Percentiles rank a stretch among this genome's conserved stretches.
These are phyloP conservation scores for Dictyophora rubrovolvata DNA, from an alignment of 768 basidiomycete genomes.

Conservation along the genomic window DNA sequence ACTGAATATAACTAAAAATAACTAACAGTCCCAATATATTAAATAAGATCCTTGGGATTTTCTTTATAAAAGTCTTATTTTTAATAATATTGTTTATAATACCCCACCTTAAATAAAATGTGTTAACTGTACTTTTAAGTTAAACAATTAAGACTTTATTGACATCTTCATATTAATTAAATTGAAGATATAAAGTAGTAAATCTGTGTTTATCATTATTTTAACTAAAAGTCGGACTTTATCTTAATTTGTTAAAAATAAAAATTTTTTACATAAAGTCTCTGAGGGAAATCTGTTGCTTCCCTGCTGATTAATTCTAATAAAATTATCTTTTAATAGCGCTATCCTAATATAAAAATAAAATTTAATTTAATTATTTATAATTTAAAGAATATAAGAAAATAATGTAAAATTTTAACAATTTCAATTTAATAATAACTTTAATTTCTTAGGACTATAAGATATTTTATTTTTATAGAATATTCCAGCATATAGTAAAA, in stretches of 20 bases:
- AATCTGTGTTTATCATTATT: slow-evolving; percentile 16
- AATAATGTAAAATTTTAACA: slow-evolving; percentile 2
- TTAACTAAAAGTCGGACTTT: slow-evolving; percentile 16
- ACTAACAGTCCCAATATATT: slow-evolving; percentile 1
- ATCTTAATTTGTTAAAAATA: slow-evolving; percentile 13
- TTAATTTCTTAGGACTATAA: neutral
- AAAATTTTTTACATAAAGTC: slow-evolving; percentile 13
- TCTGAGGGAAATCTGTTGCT: slow-evolving; percentile 9
- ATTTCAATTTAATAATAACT: slow-evolving; percentile 8
- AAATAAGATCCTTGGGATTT: slow-evolving; percentile 11
- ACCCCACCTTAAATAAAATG: slow-evolving; percentile 5
- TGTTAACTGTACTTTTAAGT: slow-evolving; percentile 13
- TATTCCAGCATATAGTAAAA: slow-evolving; percentile 2
- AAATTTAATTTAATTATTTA: slow-evolving; percentile 7
- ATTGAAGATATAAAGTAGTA: slow-evolving; percentile 13
- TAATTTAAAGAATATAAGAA: neutral
- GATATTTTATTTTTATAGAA: neutral
- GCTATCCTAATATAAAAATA: slow-evolving; percentile 2
- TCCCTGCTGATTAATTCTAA: slow-evolving; percentile 4
- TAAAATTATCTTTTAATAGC: slow-evolving; percentile 3
- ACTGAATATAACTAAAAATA: slow-evolving; percentile 8
- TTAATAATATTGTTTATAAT: slow-evolving; percentile 4
- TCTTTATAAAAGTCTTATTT: slow-evolving; percentile 9
- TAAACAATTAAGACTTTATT: slow-evolving; percentile 13
- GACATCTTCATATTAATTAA: slow-evolving; percentile 14